phyloP scores from a whole-genome alignment of 2,329 filamentous ascomycete genomes.

The Aureobasidium zeae region DNA sequence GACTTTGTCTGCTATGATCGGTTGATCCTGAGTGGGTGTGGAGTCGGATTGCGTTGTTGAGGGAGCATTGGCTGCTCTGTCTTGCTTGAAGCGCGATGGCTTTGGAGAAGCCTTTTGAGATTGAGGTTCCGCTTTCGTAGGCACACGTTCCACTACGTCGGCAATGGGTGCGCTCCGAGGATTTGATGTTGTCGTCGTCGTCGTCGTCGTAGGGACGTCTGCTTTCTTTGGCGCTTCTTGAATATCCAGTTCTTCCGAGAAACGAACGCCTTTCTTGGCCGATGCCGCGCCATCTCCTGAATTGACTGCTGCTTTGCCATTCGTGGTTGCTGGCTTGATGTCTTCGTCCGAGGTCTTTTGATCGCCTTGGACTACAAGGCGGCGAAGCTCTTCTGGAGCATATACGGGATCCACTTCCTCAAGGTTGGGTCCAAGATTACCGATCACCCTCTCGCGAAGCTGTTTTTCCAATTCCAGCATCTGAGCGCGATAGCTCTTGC shows the following conservation, averaged over 20 bases:
- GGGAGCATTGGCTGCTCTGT: neutral
- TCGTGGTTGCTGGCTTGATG: conserved; percentile 17
- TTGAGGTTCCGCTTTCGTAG: neutral
- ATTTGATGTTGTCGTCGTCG: no score
- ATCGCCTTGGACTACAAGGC: conserved; percentile 39
- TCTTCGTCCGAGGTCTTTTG: conserved; percentile 22
- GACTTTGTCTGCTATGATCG: conserved; percentile 49
- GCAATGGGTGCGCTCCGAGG: conserved; percentile 21
- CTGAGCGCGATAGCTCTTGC: conserved; percentile 64
- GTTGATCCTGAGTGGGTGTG: neutral
- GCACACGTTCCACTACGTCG: conserved; percentile 29
- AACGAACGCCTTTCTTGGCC: conserved; percentile 64
- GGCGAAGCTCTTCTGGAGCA: conserved; percentile 45
- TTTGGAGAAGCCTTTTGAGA: conserved; percentile 25
- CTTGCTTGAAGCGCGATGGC: conserved; percentile 35
- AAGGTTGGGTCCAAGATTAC: conserved; percentile 47
- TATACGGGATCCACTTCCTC: conserved; percentile 28
- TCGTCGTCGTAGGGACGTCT: neutral
- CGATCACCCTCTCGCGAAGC: conserved; percentile 51
- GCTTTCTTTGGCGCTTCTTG: conserved; percentile 19
- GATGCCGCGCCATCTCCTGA: conserved; percentile 24
- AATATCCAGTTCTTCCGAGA: conserved; percentile 65
- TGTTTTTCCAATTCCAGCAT: conserved; percentile 81
- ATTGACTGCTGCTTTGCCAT: conserved; percentile 7
- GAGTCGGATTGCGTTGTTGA: neutral